Evolutionary conservation across 768 basidiomycete genomes (phyloP), one percentile per base, ranked within the genome.

Genomic region (Russula foetens): DNA sequence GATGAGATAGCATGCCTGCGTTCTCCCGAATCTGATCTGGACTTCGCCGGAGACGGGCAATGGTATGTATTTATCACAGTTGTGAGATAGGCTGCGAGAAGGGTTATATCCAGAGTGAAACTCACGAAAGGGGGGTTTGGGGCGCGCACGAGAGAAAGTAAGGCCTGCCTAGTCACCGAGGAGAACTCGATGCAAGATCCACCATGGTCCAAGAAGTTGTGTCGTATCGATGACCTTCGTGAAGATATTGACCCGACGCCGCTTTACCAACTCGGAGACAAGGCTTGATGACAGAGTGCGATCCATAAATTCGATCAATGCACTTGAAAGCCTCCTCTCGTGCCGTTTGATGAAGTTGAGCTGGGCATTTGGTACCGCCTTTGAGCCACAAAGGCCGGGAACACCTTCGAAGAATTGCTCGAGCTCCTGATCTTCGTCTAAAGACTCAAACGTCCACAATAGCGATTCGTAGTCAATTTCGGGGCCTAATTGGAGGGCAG

Each of bases 341-440:
- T 60, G n/a, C 15, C 3, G 46, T 12, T 0, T 33, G 28, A 60
- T 23, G 41, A 60, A 60, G 9, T 21, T 38, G 1, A 0, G n/a
- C n/a, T n/a, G 33, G 31, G 19, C 5, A 23, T 49, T 17, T 21
- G 17, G 23, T 5, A 60, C 7, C 5, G 24, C 31, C 0, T 11
- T 7, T 3, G 60, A 51, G 24, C 1, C 3, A 41, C 48, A 61
- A n/a, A 61, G 33, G 12, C 24, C 15, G 21, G 60, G 60, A 19
- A 61, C 15, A 9, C 41, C 60, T 11, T 55, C 60, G 23, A 56
- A 61, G 29, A 61, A 61, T 61, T n/a, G n/a, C n/a, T n/a, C n/a
- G n/a, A n/a, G n/a, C n/a, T n/a, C n/a, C n/a, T n/a, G n/a, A n/a
- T n/a, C 60, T 45, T 61, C 54, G 4, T 52, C 49, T n/a, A 61